Percentiles rank a stretch among this genome's conserved stretches.
phyloP scores from a whole-genome alignment of 257 asterid genomes.

The Anisodus tanguticus region DNA sequence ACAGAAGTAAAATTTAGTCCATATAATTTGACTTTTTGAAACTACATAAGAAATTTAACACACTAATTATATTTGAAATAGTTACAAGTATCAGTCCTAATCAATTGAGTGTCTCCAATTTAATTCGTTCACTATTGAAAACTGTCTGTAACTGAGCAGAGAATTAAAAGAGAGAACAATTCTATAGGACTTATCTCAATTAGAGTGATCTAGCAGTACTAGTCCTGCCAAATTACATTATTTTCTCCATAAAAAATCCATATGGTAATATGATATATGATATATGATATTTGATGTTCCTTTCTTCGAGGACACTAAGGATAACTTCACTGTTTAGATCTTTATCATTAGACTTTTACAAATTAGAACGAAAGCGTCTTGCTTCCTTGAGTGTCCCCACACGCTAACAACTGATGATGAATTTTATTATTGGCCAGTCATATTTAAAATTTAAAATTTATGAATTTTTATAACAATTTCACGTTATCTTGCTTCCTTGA shows the following conservation, averaged over 20 bases:
- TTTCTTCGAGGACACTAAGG: not conserved
- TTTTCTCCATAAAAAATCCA: not conserved
- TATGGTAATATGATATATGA: not conserved
- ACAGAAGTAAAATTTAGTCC: not conserved
- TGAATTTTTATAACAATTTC: no score
- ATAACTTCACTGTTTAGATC: not conserved
- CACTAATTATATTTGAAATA: no score
- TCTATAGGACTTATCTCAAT: not conserved
- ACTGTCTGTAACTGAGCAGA: no score
- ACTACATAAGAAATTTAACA: not conserved
- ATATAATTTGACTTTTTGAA: not conserved
- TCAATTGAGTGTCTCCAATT: no score
- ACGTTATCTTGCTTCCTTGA: no score
- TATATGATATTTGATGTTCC: not conserved
- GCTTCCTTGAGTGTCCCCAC: slow-evolving; percentile 43
- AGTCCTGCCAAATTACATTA: slow-evolving; percentile 4
- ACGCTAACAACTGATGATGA: slow-evolving; percentile 35
- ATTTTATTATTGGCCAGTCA: no score
- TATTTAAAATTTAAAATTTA: no score
- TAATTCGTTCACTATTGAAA: no score
- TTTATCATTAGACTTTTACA: not conserved
- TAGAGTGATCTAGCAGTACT: no score
- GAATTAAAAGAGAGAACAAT: no score
- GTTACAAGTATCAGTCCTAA: not conserved
- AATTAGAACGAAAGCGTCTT: not conserved